Evolutionary conservation across 305 asterid genomes (phyloP).

Genomic region (Fraxinus nigra): DNA sequence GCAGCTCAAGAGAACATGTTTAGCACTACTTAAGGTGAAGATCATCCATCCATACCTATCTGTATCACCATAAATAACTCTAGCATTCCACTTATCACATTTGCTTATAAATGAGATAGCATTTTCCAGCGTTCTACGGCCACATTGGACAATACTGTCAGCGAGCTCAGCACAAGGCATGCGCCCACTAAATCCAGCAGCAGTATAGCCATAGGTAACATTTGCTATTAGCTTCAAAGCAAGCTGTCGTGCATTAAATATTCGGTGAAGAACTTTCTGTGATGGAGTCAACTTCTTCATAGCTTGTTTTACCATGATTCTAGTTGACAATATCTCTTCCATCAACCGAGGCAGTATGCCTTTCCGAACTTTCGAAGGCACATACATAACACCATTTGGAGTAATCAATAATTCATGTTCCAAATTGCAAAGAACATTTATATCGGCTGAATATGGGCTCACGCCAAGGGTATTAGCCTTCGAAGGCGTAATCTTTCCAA

Average conservation of each 20-base stretch:
- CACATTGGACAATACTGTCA: conserved; percentile 98
- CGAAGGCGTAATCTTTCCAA: conserved; percentile 68
- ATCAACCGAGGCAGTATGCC: conserved; percentile 89
- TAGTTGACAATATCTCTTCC: conserved; percentile 89
- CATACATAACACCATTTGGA: conserved; percentile 91
- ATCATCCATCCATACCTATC: conserved; percentile 56
- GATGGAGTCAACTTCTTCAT: conserved; percentile 81
- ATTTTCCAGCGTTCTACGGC: conserved; percentile 86
- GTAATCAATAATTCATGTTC: conserved; percentile 66
- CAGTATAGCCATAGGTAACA: conserved; percentile 97
- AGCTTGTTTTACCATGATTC: conserved; percentile 96
- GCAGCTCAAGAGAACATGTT: conserved; percentile 1
- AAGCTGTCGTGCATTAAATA: conserved; percentile 91
- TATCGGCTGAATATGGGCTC: conserved; percentile 68
- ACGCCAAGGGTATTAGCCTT: conserved; percentile 70
- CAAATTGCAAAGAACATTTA: conserved; percentile 40
- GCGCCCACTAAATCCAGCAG: conserved; percentile 99
- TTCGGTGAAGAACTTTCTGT: conserved; percentile 74
- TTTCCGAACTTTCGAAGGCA: conserved; percentile 67
- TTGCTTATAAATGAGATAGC: conserved; percentile 82
- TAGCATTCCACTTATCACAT: conserved; percentile 76
- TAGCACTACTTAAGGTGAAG: background rate
- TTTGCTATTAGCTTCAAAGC: conserved; percentile 97
- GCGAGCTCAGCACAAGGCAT: conserved; percentile 99
- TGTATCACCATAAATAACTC: conserved; percentile 92